phyloP scores from a whole-genome alignment of 106 monocot species.

The Dioscorea zingiberensis region DNA sequence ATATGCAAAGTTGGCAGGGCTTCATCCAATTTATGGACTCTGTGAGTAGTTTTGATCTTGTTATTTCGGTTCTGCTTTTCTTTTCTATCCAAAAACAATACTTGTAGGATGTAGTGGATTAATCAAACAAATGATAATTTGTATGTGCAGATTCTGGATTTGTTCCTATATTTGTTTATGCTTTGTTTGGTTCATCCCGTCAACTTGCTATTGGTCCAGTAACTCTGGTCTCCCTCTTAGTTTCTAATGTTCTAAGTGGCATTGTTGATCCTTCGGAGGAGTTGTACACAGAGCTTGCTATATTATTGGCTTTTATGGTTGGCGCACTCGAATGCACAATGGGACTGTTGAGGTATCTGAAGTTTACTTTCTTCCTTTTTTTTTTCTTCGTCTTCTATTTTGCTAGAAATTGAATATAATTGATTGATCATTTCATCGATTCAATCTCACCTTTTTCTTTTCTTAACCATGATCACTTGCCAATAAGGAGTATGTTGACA shows the following conservation, averaged over 20 bases:
- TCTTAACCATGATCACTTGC: background rate
- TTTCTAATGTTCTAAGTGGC: conserved; percentile 76
- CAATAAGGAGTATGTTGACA: background rate
- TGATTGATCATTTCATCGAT: background rate
- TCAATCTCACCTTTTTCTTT: background rate
- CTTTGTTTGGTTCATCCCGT: conserved; percentile 91
- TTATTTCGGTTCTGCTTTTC: background rate
- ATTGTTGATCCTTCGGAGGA: conserved; percentile 78
- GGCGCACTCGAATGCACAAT: conserved; percentile 87
- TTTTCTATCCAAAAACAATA: background rate
- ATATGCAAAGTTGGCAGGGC: conserved; percentile 95
- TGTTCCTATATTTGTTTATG: conserved; percentile 85
- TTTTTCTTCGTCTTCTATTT: background rate
- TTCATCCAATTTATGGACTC: conserved; percentile 97
- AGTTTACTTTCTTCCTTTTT: background rate
- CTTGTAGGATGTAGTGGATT: background rate
- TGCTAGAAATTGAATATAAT: background rate
- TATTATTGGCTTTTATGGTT: conserved; percentile 93
- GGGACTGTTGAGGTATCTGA: conserved; percentile 59
- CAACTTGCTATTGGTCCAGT: conserved; percentile 98
- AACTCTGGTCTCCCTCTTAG: conserved; percentile 82
- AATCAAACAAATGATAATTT: background rate
- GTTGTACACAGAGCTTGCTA: conserved; percentile 88
- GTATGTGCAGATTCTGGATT: conserved; percentile 86
- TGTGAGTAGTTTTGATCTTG: conserved; percentile 50